A percentile compares a stretch with the other conserved stretches of the same genome.
phyloP scores from a whole-genome alignment of 108 stramenopile species.

The Seminavis robusta region DNA sequence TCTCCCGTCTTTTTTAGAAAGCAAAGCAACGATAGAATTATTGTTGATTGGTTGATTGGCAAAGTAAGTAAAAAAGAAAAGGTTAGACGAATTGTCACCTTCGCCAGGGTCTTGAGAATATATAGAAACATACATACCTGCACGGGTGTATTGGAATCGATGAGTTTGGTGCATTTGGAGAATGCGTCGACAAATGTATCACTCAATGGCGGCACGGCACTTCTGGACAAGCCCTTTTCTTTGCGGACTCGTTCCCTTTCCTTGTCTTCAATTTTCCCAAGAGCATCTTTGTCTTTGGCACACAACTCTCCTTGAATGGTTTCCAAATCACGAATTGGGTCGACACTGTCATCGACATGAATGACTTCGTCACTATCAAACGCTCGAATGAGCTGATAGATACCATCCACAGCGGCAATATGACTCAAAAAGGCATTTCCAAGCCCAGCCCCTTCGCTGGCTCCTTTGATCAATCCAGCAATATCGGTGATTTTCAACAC shows the following conservation, averaged over 20 bases:
- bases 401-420: constrained; percentile 97
- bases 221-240: constrained; percentile 75
- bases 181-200: constrained; percentile 72
- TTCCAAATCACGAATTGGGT: constrained; percentile 98
- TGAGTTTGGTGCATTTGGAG: constrained; percentile 71
- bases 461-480: constrained; percentile 97
- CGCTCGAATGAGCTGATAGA: constrained; percentile 95
- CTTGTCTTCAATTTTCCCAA: constrained; percentile 58
- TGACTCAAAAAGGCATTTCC: constrained; percentile 99
- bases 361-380: constrained; percentile 97
- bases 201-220: constrained; percentile 54
- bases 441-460: constrained; percentile 97
- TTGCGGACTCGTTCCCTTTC: constrained; percentile 81
- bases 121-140: too few species aligned
- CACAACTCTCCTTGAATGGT: constrained; percentile 97
- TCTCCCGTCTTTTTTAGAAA: constrained; percentile 75
- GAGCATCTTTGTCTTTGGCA: constrained; percentile 83
- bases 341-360: constrained; percentile 98
- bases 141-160: constrained; percentile 82
- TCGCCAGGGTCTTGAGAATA: too few species aligned
- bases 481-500: constrained; percentile 97
- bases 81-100: too few species aligned
- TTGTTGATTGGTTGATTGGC: too few species aligned
- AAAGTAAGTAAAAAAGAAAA: too few species aligned
- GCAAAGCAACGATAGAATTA: too few species aligned